Evolutionary conservation across 139 green algal genomes (phyloP).

Genomic region (Tetraselmis chui): DNA sequence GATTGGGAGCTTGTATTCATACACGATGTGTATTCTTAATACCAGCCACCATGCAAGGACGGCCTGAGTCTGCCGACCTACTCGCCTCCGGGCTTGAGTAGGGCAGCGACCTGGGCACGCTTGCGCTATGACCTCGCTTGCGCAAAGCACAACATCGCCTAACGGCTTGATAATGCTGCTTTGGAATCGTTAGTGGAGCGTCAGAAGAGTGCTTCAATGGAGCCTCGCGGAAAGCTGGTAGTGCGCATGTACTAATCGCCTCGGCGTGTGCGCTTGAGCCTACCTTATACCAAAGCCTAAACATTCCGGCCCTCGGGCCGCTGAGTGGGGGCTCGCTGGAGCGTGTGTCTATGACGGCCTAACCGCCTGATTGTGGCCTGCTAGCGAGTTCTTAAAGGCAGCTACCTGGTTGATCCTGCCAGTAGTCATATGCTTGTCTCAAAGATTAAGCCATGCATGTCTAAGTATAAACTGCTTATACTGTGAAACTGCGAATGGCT

Average conservation of each 20-base stretch:
- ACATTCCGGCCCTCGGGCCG: slow-evolving; percentile 1
- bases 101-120: slow-evolving; percentile 8
- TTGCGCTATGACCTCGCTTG: slow-evolving; percentile 22
- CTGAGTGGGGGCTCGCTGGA: neutral
- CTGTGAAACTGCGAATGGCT: slow-evolving; percentile 99
- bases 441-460: slow-evolving; percentile 99
- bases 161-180: neutral
- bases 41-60: slow-evolving; percentile 20
- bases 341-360: neutral
- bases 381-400: slow-evolving; percentile 41
- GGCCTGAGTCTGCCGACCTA: neutral
- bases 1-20: slow-evolving; percentile 38
- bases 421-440: slow-evolving; percentile 98
- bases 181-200: slow-evolving; percentile 25
- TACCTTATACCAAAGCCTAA: slow-evolving; percentile 1
- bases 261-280: slow-evolving; percentile 2
- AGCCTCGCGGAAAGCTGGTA: slow-evolving; percentile 23
- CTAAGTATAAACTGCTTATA: slow-evolving; percentile 99
- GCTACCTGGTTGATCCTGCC: slow-evolving; percentile 94
- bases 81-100: neutral
- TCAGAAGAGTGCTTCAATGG: slow-evolving; percentile 22
- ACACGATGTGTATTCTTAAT: slow-evolving; percentile 41
- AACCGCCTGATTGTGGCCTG: too few relatives aligned
- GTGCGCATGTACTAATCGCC: neutral
- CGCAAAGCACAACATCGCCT: slow-evolving; percentile 13